phyloP scores from a whole-genome alignment of 345 rosid species.

The Eucalyptus microcorys region DNA sequence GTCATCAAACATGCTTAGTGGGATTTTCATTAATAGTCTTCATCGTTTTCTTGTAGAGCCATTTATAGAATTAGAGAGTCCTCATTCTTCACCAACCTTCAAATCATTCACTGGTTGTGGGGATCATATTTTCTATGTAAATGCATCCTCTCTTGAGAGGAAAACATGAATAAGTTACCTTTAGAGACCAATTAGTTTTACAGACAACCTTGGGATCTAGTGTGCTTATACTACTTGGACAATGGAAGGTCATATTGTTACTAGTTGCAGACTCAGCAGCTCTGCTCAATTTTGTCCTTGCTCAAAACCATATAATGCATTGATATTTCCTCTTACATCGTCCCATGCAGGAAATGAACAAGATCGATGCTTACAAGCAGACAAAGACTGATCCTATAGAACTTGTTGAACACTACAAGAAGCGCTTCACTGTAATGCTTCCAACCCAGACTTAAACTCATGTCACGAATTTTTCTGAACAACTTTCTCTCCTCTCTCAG shows the following conservation, averaged over 20 bases:
- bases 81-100: neutral
- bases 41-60: neutral
- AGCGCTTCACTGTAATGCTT: constrained; percentile 24
- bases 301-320: neutral
- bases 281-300: neutral
- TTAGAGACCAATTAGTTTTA: neutral
- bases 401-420: constrained; percentile 31
- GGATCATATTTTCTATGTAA: neutral
- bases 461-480: neutral
- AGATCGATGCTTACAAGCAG: constrained; percentile 58
- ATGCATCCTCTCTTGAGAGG: neutral
- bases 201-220: neutral
- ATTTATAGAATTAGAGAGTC: neutral
- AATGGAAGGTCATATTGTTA: neutral
- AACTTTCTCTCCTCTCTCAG: neutral
- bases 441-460: neutral
- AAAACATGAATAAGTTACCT: neutral
- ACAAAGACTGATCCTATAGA: constrained; percentile 46
- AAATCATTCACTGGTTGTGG: neutral
- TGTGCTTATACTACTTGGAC: neutral
- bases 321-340: neutral
- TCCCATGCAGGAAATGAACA: constrained; percentile 51
- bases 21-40: neutral
- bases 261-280: neutral
- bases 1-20: neutral